Conservation (phyloP, 305 asterid species). For the Solanum hybrid region DNA sequence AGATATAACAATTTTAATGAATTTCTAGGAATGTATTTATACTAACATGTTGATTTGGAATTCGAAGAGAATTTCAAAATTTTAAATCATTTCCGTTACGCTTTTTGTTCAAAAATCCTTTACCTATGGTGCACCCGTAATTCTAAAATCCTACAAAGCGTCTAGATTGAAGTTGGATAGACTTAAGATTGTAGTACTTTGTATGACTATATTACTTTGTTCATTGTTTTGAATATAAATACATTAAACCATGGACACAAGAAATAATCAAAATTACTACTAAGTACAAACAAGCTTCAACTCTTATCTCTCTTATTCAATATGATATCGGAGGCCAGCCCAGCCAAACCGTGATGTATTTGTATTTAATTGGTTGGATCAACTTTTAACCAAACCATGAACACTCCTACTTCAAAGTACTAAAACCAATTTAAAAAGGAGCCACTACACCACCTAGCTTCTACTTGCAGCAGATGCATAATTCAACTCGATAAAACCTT, state of each 20-base stretch:
- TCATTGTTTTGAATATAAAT: background rate
- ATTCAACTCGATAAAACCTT: background rate
- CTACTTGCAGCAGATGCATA: background rate
- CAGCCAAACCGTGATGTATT: too few relatives aligned
- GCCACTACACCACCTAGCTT: background rate
- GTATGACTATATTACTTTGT: background rate
- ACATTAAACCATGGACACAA: background rate
- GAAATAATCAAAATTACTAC: background rate
- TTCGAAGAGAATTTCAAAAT: too few relatives aligned
- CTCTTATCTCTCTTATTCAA: background rate
- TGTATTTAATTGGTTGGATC: background rate
- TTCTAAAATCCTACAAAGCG: too few relatives aligned
- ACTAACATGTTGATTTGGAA: too few relatives aligned
- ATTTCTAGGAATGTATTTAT: too few relatives aligned
- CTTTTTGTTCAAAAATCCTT: background rate
- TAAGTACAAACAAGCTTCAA: background rate
- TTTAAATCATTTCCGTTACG: too few relatives aligned
- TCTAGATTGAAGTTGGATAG: background rate
- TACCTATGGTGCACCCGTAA: too few relatives aligned
- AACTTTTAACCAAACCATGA: background rate
- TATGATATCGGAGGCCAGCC: background rate
- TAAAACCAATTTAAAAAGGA: background rate
- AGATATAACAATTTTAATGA: too few relatives aligned
- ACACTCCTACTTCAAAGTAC: background rate
- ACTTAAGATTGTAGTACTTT: too few relatives aligned